Evolutionary conservation across 2,329 filamentous ascomycete genomes (phyloP), one percentile per base, ranked within the genome.

Genomic region (Simplicillium sp.): DNA sequence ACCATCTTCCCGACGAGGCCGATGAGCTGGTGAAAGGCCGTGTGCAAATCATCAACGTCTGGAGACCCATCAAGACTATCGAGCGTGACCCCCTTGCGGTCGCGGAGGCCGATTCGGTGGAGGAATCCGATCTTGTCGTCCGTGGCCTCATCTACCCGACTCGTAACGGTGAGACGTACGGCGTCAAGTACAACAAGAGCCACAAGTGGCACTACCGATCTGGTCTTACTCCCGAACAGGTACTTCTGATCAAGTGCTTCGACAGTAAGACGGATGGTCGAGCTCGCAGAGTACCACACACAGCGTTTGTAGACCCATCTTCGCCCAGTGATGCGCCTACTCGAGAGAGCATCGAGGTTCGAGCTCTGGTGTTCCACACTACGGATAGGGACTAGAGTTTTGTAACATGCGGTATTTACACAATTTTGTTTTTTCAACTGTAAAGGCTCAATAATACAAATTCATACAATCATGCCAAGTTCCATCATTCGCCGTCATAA

Each of bases 331-430:
- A 61, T 37, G 56, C 60, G 15, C 63, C 71, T 11, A 57, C 70
- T 1, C 66, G 84, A 47, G 80, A 77, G 62, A 78, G 72, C 53
- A 76, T 79, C 43, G 76, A 80, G 56, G 60, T 79, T 3, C 54
- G 75, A 36, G 64, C 66, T 5, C 55, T 77, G 48, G 71, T 76
- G 1, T 77, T 77, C 46, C 62, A 71, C 50, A 59, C 64, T 0
- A 56, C 69, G 17, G 60, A 64, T 37, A 46, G 52, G 6, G 57
- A 61, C 9, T 25, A 25, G 9, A 25, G 20, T n/a, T n/a, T n/a
- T n/a, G n/a, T n/a, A n/a, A n/a, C n/a, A n/a, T n/a, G n/a, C n/a
- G n/a, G n/a, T n/a, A n/a, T n/a, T n/a, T n/a, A n/a, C n/a, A n/a
- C n/a, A n/a, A n/a, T n/a, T n/a, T n/a, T n/a, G n/a, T n/a, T n/a